Evolutionary conservation across 2,329 filamentous ascomycete genomes (phyloP), one percentile per base, ranked within the genome.

Genomic region (Nectriaceae sp.): DNA sequence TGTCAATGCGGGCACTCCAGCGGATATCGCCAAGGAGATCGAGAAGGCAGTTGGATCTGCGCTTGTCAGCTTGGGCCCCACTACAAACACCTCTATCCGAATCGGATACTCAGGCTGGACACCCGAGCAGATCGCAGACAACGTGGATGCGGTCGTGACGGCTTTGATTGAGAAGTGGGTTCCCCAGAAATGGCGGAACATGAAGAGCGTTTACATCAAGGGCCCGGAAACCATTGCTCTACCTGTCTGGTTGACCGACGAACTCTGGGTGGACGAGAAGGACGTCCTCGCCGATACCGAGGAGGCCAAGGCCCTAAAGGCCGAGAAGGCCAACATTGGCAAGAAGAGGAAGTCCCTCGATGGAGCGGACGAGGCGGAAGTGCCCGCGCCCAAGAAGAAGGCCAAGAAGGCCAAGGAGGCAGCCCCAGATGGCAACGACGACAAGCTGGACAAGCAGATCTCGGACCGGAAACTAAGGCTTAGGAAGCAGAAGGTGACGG

Each of bases 161-260:
- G 80, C 78, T 3, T 71, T 97, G 62, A 83, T 91, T 5, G 85
- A 89, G 53, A 91, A 88, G 69, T 89, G 87, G 65, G 84, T 97
- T 39, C 84, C 91, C 16, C 86, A 93, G 68, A 87, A 91, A 63
- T 97, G 92, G 91, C 83, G 83, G 63, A 94, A 93, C 68, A 80
- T 97, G 55, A 86, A 87, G 70, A 83, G 83, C 54, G 75, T 99
- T 53, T 91, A 96, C 70, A 79, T 99, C 76, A 99, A 97, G 79
- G 90, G 90, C 3, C 87, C 90, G 21, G 85, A 89, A 65, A 96
- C 93, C 4, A 87, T 86, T 52, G 88, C 93, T 8, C 78, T 99
- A 64, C 94, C 94, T n/a, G 85, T 99, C 66, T 99, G 91, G 89
- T 75, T 96, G 65, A 89, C 93, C 4, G 87, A 91, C 59, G 91